A percentile compares a stretch with the other conserved stretches of the same genome.
Conservation (phyloP, 306 rosid species). For the Pterocarpus santalinus region DNA sequence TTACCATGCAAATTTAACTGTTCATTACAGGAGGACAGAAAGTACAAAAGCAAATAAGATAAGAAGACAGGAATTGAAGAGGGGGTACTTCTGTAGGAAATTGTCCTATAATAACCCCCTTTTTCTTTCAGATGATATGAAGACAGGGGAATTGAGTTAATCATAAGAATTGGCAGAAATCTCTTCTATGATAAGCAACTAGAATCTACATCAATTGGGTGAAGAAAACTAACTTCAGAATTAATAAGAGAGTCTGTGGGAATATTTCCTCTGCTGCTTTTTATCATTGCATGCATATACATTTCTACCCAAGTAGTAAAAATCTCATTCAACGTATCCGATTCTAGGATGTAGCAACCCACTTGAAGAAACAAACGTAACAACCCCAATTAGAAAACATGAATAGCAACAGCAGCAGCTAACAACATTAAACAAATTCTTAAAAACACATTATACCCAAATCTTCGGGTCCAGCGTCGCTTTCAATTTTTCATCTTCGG, state of each 20-base stretch:
- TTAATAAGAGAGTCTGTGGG: not conserved
- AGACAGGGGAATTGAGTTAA: not conserved
- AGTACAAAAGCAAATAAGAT: not conserved
- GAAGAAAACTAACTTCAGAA: not conserved
- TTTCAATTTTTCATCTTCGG: not conserved
- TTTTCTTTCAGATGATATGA: not conserved
- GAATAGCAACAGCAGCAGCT: not conserved
- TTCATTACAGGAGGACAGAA: not conserved
- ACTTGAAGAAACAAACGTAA: not conserved
- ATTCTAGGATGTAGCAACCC: not conserved
- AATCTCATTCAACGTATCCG: not conserved
- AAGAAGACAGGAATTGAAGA: slow-evolving; percentile 12
- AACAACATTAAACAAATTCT: not conserved
- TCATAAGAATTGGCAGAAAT: not conserved
- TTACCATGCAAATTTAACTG: not conserved
- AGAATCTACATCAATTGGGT: not conserved
- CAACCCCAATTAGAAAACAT: not conserved
- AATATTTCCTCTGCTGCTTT: not conserved
- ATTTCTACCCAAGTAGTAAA: not conserved
- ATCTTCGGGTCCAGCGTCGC: not conserved
- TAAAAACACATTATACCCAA: not conserved
- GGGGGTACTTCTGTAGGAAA: slow-evolving; percentile 7
- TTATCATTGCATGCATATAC: not conserved
- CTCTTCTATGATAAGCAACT: not conserved
- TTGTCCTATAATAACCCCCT: not conserved